Evolutionary conservation across 2,329 filamentous ascomycete species (phyloP).

Genomic region (Pestalotiopsis fici): DNA sequence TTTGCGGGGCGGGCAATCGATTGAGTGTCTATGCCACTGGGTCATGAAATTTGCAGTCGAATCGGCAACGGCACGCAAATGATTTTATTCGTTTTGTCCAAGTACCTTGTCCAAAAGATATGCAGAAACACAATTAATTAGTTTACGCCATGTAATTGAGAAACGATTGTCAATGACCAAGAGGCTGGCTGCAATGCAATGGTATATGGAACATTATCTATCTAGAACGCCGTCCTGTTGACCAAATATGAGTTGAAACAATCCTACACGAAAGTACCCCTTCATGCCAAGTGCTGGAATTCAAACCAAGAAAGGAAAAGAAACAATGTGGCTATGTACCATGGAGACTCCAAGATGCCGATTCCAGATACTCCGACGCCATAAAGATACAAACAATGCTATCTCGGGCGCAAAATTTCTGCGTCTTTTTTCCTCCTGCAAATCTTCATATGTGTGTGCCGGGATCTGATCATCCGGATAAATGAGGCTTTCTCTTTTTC

Average conservation of each 20-base stretch:
- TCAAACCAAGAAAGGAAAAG: neutral
- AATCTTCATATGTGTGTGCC: neutral
- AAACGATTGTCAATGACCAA: too few species aligned
- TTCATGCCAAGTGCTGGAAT: neutral
- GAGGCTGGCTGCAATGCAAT: slow-evolving; percentile 5
- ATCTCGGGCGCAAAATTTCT: neutral
- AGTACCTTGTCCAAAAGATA: neutral
- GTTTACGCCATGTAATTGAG: too few species aligned
- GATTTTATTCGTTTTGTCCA: neutral
- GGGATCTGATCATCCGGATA: neutral
- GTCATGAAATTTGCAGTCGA: neutral
- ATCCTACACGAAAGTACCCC: slow-evolving; percentile 1
- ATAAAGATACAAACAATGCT: neutral
- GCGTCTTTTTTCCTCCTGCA: neutral
- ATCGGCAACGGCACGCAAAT: too few species aligned
- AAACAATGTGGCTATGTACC: neutral
- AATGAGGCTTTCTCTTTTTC: neutral
- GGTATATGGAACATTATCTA: slow-evolving; percentile 1
- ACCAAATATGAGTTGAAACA: neutral
- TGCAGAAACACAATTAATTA: neutral
- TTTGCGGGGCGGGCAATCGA: slow-evolving; percentile 31
- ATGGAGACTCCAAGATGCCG: slow-evolving; percentile 1
- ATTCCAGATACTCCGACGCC: slow-evolving; percentile 1
- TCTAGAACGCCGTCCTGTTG: neutral
- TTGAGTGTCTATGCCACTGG: slow-evolving; percentile 27